These are phyloP conservation scores for Mrakia hoshinonis DNA, from an alignment of 768 basidiomycete genomes.

Conservation along the genomic window DNA sequence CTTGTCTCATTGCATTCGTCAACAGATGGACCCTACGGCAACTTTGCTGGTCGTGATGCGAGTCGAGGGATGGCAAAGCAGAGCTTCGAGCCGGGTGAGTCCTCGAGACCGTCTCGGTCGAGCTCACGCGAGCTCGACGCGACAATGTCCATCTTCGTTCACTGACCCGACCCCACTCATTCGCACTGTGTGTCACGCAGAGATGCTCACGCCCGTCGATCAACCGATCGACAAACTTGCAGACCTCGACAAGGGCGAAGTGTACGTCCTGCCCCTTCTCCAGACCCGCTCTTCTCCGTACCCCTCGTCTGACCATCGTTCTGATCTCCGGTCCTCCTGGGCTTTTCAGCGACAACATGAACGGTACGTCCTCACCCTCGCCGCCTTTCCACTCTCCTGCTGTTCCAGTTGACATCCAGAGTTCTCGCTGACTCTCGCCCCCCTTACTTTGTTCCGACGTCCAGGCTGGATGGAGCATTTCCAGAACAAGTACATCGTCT, in stretches of 20 bases:
- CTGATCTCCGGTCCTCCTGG: no score
- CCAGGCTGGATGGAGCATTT: conserved; percentile 91
- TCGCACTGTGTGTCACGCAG: conserved; percentile 41
- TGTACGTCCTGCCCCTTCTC: conserved; percentile 49
- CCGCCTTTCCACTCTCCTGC: background rate
- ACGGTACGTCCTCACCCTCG: no score
- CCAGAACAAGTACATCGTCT: conserved; percentile 80
- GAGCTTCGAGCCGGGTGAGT: conserved; percentile 79
- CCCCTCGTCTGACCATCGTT: background rate
- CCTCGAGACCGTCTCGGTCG: background rate
- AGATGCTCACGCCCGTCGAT: conserved; percentile 84
- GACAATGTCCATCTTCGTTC: no score
- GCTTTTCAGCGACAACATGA: conserved; percentile 74
- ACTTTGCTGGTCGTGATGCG: conserved; percentile 94
- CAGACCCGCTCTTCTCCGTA: background rate
- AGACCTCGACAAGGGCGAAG: conserved; percentile 69
- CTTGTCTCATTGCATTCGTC: background rate
- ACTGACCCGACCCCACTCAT: background rate
- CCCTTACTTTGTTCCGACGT: conserved; percentile 1
- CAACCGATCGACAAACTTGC: conserved; percentile 73
- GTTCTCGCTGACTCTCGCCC: background rate
- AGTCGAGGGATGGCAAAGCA: conserved; percentile 97
- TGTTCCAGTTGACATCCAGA: background rate
- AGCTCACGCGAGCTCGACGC: background rate
- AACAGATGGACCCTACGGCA: conserved; percentile 88